Base-by-base conservation (phyloP, 192 early-diverging fungal species). In the Backusella westeae region DNA sequence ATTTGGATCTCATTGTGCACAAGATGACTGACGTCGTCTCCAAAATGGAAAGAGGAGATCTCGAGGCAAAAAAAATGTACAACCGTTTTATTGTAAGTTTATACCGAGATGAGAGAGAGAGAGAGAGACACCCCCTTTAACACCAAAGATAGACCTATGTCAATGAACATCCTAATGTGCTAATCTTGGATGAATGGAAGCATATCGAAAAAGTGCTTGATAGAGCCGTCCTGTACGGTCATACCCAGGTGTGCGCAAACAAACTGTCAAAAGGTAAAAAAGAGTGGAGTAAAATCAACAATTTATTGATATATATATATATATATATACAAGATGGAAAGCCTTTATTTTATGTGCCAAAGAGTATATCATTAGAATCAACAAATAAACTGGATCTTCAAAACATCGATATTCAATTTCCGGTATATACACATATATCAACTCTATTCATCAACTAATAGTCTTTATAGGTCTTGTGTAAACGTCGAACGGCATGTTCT, bases 11-110 rank as follows among this genome's bases (percentile, higher is more conserved):
- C 32, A 79, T 83, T 66, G 82, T 83, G 7, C 82, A 83, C 39
- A 83, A 83, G 68, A 72, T 83, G 59, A 79, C 82, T 23, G 82
- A 83, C 67, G 35, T 80, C 21, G 75, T 83, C 9, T 72, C 68
- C 15, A 74, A 73, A 34, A 75, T 78, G n/a, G 59, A 76, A 21
- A 53, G 72, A 19, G 77, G 77, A 0, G 71, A 80, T 68, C 34
- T 4, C 1, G 53, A 74, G 5, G 75, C 78, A 0, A 23, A 66
- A 21, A 35, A n/a, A 14, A 53, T 80, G 26, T 77, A 72, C 35
- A 73, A 77, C 0, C 34, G 68, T 7, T 83, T 83, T 71, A 39
- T 23, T 41, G 78, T 79, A 74, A 71, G 23, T 36, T 32, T 34
- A 29, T n/a, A 32, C 2, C 32, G 32, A 32, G 38, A 7, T 36